A percentile compares a stretch with the other conserved stretches of the same genome.
phyloP scores from a whole-genome alignment of 768 basidiomycete species.

The Mycena polygramma region DNA sequence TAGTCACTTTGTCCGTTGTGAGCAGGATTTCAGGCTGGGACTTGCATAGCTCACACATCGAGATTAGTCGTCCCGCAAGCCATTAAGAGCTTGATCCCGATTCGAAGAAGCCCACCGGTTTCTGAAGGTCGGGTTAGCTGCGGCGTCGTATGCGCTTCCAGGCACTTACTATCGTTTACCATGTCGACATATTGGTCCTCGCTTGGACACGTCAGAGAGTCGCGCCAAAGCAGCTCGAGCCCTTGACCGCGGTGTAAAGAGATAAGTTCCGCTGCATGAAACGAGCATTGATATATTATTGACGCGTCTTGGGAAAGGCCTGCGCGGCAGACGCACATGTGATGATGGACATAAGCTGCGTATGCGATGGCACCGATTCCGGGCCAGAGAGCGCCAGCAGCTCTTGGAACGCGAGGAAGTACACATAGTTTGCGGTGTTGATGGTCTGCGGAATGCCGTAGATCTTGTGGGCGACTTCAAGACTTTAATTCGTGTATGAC shows the following conservation, averaged over 20 bases:
- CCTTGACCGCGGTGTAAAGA: slow-evolving; percentile 97
- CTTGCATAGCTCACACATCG: slow-evolving; percentile 61
- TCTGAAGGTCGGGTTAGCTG: slow-evolving; percentile 61
- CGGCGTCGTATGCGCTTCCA: slow-evolving; percentile 6
- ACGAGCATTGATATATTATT: not conserved
- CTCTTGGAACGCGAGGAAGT: slow-evolving; percentile 93
- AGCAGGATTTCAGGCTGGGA: not conserved
- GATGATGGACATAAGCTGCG: slow-evolving; percentile 76
- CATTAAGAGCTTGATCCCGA: slow-evolving; percentile 98
- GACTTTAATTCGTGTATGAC: not conserved
- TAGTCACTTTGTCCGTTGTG: slow-evolving; percentile 72
- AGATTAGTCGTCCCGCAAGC: slow-evolving; percentile 78
- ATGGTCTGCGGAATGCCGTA: slow-evolving; percentile 98
- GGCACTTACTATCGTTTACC: slow-evolving; percentile 90
- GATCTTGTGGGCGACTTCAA: slow-evolving; percentile 90
- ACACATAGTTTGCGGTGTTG: slow-evolving; percentile 97
- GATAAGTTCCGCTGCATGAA: slow-evolving; percentile 72
- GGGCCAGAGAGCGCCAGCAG: slow-evolving; percentile 65
- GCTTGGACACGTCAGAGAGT: slow-evolving; percentile 89
- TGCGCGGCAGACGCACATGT: slow-evolving; percentile 64
- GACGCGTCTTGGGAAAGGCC: not conserved
- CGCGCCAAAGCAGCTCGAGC: slow-evolving; percentile 94
- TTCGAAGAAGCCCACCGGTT: slow-evolving; percentile 92
- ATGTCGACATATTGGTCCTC: slow-evolving; percentile 96
- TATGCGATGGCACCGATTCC: slow-evolving; percentile 41